Conservation (phyloP, 371 early-diverging fungal species). For the Mucor ambiguus region DNA sequence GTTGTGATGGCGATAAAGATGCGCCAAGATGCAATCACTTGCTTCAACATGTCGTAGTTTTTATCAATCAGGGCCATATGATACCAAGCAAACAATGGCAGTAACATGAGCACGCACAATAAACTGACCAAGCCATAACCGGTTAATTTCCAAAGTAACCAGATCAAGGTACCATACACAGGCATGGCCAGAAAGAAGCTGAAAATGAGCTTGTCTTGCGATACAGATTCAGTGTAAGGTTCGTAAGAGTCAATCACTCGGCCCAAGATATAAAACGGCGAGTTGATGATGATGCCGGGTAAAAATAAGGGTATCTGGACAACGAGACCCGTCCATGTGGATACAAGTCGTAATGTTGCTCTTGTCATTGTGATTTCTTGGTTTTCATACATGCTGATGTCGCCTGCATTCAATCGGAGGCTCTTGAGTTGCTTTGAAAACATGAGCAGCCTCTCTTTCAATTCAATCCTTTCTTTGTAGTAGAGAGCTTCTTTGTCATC, state of each 20-base stretch:
- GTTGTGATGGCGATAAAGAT: slow-evolving; percentile 47
- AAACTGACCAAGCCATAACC: slow-evolving; percentile 36
- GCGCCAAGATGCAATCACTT: slow-evolving; percentile 50
- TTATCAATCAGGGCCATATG: slow-evolving; percentile 54
- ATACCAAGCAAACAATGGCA: slow-evolving; percentile 53
- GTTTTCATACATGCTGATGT: slow-evolving; percentile 51
- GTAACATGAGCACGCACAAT: slow-evolving; percentile 28
- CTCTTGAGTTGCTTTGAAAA: slow-evolving; percentile 39
- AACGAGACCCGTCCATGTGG: slow-evolving; percentile 37
- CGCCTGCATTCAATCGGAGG: slow-evolving; percentile 43
- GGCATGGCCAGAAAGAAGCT: slow-evolving; percentile 39
- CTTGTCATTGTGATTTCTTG: slow-evolving; percentile 39
- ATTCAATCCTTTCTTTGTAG: slow-evolving; percentile 22
- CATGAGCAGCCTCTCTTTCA: slow-evolving; percentile 41
- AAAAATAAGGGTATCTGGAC: slow-evolving; percentile 58
- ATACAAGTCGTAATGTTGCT: slow-evolving; percentile 38
- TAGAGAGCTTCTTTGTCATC: slow-evolving; percentile 5
- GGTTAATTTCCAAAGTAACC: slow-evolving; percentile 35
- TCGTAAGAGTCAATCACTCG: slow-evolving; percentile 48
- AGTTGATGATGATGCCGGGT: slow-evolving; percentile 58
- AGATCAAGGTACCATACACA: slow-evolving; percentile 40
- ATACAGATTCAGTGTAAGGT: slow-evolving; percentile 52
- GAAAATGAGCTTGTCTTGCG: slow-evolving; percentile 56
- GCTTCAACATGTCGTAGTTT: slow-evolving; percentile 51
- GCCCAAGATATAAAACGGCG: slow-evolving; percentile 54